These are phyloP conservation scores for Hippophae tibetana DNA, from an alignment of 306 rosid genomes.

Conservation along the genomic window DNA sequence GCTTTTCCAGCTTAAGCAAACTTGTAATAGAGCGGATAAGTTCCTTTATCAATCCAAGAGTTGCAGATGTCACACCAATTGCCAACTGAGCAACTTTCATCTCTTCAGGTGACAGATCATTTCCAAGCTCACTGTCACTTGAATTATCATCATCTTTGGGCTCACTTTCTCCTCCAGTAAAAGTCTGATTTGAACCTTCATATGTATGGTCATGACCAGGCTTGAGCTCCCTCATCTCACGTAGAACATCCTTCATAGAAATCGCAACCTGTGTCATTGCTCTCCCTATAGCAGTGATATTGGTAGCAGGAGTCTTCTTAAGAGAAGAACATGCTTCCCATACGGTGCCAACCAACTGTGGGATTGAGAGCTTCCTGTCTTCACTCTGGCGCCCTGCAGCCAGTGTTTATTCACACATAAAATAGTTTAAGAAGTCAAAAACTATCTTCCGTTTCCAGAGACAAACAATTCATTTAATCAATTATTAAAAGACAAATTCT, in stretches of 20 bases:
- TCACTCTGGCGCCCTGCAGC: constrained; percentile 39
- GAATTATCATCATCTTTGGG: constrained; percentile 30
- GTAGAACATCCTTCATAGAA: constrained; percentile 80
- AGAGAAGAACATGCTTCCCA: constrained; percentile 85
- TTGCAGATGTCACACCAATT: constrained; percentile 42
- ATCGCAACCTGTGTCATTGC: constrained; percentile 76
- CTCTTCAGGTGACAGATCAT: constrained; percentile 77
- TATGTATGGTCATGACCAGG: constrained; percentile 37
- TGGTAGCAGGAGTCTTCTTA: constrained; percentile 67
- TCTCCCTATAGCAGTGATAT: constrained; percentile 75
- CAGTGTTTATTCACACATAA: constrained; percentile 22
- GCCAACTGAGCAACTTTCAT: constrained; percentile 66
- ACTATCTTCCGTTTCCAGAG: too few species aligned
- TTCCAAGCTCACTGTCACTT: constrained; percentile 64
- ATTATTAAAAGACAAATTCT: too few species aligned
- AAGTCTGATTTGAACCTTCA: constrained; percentile 20
- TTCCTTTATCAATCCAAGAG: constrained; percentile 51
- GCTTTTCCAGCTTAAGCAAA: constrained; percentile 60
- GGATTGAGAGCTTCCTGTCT: constrained; percentile 38
- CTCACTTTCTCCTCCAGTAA: constrained; percentile 19
- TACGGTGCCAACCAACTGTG: constrained; percentile 68
- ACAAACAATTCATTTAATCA: too few species aligned
- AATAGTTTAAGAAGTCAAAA: neutral
- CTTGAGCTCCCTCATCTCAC: constrained; percentile 90
- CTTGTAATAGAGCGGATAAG: constrained; percentile 68